phyloP scores from a whole-genome alignment of 1,284 basidiomycete species.

The Ustilago cynodontis region DNA sequence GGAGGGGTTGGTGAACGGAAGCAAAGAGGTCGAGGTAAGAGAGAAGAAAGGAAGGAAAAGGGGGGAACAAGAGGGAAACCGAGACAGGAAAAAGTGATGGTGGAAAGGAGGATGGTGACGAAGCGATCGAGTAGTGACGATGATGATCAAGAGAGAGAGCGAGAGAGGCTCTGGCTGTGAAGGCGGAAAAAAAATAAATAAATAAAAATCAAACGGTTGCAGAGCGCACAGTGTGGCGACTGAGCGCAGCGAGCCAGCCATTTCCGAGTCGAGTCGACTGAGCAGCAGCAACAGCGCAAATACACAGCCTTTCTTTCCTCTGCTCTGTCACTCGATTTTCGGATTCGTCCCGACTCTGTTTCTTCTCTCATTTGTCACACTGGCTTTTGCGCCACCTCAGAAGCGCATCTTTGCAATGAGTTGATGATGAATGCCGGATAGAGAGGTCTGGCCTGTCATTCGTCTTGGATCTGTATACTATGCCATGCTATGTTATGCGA shows the following conservation, averaged over 20 bases:
- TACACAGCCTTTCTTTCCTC: background rate
- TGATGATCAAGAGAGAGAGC: constrained; percentile 7
- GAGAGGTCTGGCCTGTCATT: constrained; percentile 8
- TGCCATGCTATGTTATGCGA: constrained; percentile 5
- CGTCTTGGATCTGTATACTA: constrained; percentile 3
- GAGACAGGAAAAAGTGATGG: constrained; percentile 22
- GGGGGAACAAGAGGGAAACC: constrained; percentile 3
- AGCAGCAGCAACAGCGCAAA: background rate
- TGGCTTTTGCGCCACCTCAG: background rate
- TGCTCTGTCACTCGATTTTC: background rate
- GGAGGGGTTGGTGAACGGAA: constrained; percentile 1
- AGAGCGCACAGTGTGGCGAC: background rate
- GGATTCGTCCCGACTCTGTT: background rate
- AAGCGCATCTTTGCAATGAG: background rate
- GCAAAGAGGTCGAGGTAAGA: constrained; percentile 8
- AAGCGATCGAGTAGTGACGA: constrained; percentile 6
- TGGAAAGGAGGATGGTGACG: constrained; percentile 17
- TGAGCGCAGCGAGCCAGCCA: background rate
- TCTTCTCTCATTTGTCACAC: background rate
- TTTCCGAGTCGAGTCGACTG: background rate
- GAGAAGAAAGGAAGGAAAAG: background rate
- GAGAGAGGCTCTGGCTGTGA: no score
- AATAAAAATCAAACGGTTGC: background rate
- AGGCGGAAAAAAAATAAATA: no score
- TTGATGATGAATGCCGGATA: background rate